phyloP scores from a whole-genome alignment of 163 green algal species.

The Volvox carteri region DNA sequence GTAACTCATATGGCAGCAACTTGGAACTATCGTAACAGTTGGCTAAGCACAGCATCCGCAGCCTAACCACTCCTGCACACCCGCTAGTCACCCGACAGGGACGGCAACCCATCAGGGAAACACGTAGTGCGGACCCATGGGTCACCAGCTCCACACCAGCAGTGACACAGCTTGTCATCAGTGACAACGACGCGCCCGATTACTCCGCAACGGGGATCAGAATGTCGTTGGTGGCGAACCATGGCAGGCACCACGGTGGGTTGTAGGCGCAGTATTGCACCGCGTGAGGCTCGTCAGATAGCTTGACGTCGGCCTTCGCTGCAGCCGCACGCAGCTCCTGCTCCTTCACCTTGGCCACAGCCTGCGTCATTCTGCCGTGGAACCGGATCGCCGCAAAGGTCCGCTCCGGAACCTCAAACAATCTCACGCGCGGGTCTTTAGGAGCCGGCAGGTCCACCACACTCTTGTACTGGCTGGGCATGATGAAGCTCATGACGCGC shows the following conservation, averaged over 20 bases:
- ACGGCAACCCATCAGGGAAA: too few species aligned
- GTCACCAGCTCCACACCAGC: too few species aligned
- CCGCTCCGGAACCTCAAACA: slow-evolving; percentile 48
- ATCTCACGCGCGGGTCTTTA: slow-evolving; percentile 44
- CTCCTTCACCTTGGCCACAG: neutral
- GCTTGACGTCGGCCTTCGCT: neutral
- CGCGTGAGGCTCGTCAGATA: neutral
- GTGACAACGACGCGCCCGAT: too few species aligned
- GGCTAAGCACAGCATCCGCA: too few species aligned
- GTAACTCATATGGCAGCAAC: too few species aligned
- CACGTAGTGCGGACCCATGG: too few species aligned
- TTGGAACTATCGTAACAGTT: too few species aligned
- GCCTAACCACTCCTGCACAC: too few species aligned
- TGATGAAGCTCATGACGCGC: slow-evolving; percentile 53
- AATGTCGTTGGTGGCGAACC: slow-evolving; percentile 55
- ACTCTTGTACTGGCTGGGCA: slow-evolving; percentile 49
- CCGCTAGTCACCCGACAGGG: too few species aligned
- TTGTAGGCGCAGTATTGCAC: slow-evolving; percentile 55
- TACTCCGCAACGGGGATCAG: slow-evolving; percentile 50
- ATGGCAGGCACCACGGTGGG: slow-evolving; percentile 60
- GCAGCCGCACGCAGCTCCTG: slow-evolving; percentile 33
- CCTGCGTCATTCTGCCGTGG: slow-evolving; percentile 1
- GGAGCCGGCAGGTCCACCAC: slow-evolving; percentile 42
- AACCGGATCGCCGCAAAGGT: slow-evolving; percentile 40
- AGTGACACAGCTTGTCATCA: too few species aligned